These are phyloP conservation scores for Citrullus colocynthis DNA, from an alignment of 306 rosid genomes.

Conservation along the genomic window DNA sequence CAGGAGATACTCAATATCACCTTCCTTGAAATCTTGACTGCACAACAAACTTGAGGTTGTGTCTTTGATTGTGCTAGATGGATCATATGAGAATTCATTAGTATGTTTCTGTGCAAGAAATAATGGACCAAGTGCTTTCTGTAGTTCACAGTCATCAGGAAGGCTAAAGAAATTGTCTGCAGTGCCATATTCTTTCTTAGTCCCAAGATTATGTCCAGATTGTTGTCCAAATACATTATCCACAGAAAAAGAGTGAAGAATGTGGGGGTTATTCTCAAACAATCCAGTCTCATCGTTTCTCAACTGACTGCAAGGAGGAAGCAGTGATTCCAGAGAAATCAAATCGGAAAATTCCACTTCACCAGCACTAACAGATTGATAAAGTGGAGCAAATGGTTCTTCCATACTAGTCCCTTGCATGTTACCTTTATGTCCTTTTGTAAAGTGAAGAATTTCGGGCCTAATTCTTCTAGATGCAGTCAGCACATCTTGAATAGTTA, in stretches of 20 bases:
- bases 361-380: slow-evolving; percentile 9
- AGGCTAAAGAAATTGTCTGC: slow-evolving; percentile 22
- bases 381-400: slow-evolving; percentile 7
- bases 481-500: slow-evolving; percentile 17
- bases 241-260: slow-evolving; percentile 15
- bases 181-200: slow-evolving; percentile 8
- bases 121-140: slow-evolving; percentile 41
- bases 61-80: slow-evolving; percentile 21
- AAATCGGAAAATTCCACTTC: slow-evolving; percentile 25
- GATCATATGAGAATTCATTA: slow-evolving; percentile 14
- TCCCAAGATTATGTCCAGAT: slow-evolving; percentile 18
- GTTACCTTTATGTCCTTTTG: slow-evolving; percentile 17
- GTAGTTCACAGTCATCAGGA: slow-evolving; percentile 44
- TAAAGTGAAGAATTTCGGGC: slow-evolving; percentile 6
- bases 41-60: slow-evolving; percentile 24
- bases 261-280: slow-evolving; percentile 23
- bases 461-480: slow-evolving; percentile 10
- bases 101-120: slow-evolving; percentile 12
- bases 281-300: slow-evolving; percentile 17
- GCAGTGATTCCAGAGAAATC: slow-evolving; percentile 30
- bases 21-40: slow-evolving; percentile 18
- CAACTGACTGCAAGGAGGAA: slow-evolving; percentile 21
- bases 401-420: slow-evolving; percentile 11
- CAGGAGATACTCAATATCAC: slow-evolving; percentile 23
- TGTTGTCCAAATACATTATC: slow-evolving; percentile 16